Conservation (phyloP, 2,329 filamentous ascomycete genomes). For the Sclerotinia minor region DNA sequence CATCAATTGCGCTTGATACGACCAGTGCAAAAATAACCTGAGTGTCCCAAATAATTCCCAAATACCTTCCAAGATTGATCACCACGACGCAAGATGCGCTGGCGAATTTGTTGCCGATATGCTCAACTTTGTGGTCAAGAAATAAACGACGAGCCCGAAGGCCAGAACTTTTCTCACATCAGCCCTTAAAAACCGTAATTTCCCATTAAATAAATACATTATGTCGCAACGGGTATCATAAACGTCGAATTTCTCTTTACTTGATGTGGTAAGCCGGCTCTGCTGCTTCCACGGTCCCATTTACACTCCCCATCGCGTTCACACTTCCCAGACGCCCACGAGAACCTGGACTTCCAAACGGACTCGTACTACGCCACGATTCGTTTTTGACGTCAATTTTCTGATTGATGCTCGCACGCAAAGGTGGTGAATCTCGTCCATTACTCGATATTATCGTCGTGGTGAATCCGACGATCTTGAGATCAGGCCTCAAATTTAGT, state of each 20-base stretch:
- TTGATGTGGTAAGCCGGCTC: constrained; percentile 4
- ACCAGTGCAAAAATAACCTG: too few species aligned
- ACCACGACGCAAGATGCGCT: neutral
- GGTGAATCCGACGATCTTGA: constrained; percentile 18
- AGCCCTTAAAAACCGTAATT: neutral
- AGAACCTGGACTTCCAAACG: neutral
- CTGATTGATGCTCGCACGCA: neutral
- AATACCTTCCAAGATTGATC: neutral
- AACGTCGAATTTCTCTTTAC: neutral
- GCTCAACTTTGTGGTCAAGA: neutral
- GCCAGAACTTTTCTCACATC: neutral
- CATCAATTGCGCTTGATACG: too few species aligned
- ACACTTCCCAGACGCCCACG: neutral
- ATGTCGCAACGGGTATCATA: neutral
- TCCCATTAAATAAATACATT: neutral
- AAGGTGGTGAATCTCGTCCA: constrained; percentile 10
- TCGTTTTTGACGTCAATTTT: constrained; percentile 2
- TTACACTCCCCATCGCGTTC: neutral
- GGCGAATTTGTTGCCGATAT: neutral
- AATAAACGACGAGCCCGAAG: neutral
- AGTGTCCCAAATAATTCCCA: neutral
- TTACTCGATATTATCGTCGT: constrained; percentile 23
- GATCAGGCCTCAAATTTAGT: constrained; percentile 10
- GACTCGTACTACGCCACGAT: neutral
- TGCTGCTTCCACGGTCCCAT: neutral